Evolutionary conservation across 1,284 basidiomycete genomes (phyloP).

Genomic region (Ustilago tritici): DNA sequence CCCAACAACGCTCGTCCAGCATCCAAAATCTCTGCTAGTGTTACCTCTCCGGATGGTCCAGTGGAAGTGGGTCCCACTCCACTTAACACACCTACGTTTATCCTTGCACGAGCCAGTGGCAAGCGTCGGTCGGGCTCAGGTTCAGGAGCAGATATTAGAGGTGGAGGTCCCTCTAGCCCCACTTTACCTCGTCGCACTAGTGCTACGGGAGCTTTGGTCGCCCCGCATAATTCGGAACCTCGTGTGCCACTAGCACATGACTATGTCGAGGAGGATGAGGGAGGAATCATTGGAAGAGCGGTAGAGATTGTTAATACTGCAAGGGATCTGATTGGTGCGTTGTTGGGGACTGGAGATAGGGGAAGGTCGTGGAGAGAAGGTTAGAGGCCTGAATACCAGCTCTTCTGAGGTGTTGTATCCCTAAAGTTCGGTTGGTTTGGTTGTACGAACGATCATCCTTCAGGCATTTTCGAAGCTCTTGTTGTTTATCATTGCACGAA

Average conservation of each 20-base stretch:
- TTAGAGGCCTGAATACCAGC: not conserved
- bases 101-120: slow-evolving; percentile 50
- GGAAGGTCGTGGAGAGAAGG: slow-evolving; percentile 54
- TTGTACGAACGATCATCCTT: not conserved
- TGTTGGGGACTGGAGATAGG: slow-evolving; percentile 52
- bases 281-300: slow-evolving; percentile 64
- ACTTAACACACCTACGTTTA: slow-evolving; percentile 66
- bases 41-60: slow-evolving; percentile 35
- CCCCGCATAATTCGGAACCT: slow-evolving; percentile 60
- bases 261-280: slow-evolving; percentile 68
- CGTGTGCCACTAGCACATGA: slow-evolving; percentile 65
- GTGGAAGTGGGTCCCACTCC: slow-evolving; percentile 63
- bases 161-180: slow-evolving; percentile 49
- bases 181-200: slow-evolving; percentile 55
- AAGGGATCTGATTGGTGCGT: slow-evolving; percentile 64
- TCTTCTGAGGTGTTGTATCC: not conserved
- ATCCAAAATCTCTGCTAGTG: slow-evolving; percentile 12
- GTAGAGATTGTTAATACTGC: slow-evolving; percentile 69
- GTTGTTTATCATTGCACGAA: slow-evolving; percentile 1
- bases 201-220: slow-evolving; percentile 63
- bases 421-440: not conserved
- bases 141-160: slow-evolving; percentile 32
- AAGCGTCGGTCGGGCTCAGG: slow-evolving; percentile 46
- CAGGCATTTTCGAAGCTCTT: not conserved
- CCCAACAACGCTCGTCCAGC: slow-evolving; percentile 51